These are phyloP conservation scores for Saccharomycopsis fibuligera DNA, from an alignment of 805 yeast species.

Conservation along the genomic window DNA sequence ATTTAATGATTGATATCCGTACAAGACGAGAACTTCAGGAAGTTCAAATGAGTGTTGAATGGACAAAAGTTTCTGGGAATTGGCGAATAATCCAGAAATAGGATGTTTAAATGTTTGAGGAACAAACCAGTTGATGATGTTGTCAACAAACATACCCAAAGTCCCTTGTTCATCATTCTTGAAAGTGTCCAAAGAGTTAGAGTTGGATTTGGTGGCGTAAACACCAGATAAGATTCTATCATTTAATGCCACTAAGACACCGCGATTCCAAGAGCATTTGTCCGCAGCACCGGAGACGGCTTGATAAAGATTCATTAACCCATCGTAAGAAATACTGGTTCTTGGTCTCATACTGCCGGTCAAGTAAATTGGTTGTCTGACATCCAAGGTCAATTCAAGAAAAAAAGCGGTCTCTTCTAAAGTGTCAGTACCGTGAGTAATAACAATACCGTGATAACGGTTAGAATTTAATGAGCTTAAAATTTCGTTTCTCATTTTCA, in stretches of 20 bases:
- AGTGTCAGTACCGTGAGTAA: constrained; percentile 45
- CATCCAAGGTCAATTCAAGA: constrained; percentile 35
- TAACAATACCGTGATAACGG: constrained; percentile 40
- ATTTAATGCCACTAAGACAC: constrained; percentile 57
- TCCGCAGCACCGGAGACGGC: constrained; percentile 59
- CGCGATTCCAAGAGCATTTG: constrained; percentile 45
- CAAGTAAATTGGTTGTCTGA: constrained; percentile 51
- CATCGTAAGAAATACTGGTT: constrained; percentile 63
- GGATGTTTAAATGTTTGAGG: constrained; percentile 11
- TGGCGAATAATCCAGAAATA: constrained; percentile 17
- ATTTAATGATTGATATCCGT: constrained; percentile 57
- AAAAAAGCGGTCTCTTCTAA: constrained; percentile 48
- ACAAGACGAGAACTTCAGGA: constrained; percentile 47
- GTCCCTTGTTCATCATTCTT: constrained; percentile 64
- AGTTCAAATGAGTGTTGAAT: constrained; percentile 19
- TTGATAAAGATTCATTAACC: constrained; percentile 66
- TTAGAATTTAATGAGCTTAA: background rate
- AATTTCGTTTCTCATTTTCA: constrained; percentile 19
- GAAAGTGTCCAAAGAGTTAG: constrained; percentile 65
- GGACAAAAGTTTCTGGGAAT: constrained; percentile 15
- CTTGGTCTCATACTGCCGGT: constrained; percentile 76
- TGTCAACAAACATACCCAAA: constrained; percentile 62
- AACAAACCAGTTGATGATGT: constrained; percentile 45
- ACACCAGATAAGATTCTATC: constrained; percentile 67
- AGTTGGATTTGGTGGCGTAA: constrained; percentile 64